Evolutionary conservation across 345 rosid genomes (phyloP), one percentile per base, ranked within the genome.

Genomic region (Ricinus communis): DNA sequence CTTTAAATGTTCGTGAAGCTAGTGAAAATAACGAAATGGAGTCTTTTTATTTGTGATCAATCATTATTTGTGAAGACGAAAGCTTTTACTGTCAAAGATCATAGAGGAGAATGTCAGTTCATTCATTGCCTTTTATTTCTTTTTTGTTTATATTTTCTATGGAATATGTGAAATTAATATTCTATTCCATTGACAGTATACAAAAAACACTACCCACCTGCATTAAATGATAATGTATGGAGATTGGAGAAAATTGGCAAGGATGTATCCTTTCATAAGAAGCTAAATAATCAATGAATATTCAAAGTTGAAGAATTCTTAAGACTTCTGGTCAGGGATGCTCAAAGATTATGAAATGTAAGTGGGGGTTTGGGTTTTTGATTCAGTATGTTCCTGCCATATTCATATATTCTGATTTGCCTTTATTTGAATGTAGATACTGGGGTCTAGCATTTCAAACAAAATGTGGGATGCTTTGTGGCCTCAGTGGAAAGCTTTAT

Each of bases 381-480:
- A 79, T 60, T 64, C 68, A 66, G 58, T 40, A 51, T 22, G 36
- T 62, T 51, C 7, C 5, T 68, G 47, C 54, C 30, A 22, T 62
- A 51, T 50, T 65, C 46, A 66, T 65, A 28, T 52, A 66, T 70
- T 68, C 77, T 87, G 62, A 82, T 70, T 30, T 74, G 30, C 58
- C 41, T 58, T 62, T 41, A 36, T 27, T 43, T 65, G 69, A 54
- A 67, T 81, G n/a, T 80, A 95, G 99, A 88, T 86, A 85, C 96
- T 95, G 61, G 99, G 99, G 66, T 88, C 94, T 55, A 98, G 99
- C n/a, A 95, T 95, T 97, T 93, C 99, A 72, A 95, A 93, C 85
- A 93, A 87, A 86, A 95, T 95, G 99, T 95, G 99, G 99, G 99
- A 95, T 0, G 96, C 98, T 72, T 28, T 95, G 99, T 77, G 96